These are phyloP conservation scores for Castanospermum australe DNA, from an alignment of 306 rosid genomes.

Conservation along the genomic window DNA sequence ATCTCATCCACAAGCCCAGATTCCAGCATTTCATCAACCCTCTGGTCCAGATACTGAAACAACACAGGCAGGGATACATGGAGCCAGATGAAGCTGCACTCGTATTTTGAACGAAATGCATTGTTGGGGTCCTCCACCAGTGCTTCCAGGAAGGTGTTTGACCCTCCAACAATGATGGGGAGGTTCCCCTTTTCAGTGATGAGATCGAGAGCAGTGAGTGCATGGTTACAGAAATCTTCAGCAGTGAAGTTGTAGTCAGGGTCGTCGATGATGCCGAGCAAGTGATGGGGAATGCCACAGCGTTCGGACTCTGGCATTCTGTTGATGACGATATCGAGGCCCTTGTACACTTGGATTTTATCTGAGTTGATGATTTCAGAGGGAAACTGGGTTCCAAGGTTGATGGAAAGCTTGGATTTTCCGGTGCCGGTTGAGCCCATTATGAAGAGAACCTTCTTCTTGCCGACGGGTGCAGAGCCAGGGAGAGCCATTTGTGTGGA, in stretches of 20 bases:
- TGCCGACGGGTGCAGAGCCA: background rate
- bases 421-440: conserved; percentile 38
- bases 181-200: conserved; percentile 2
- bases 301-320: conserved; percentile 1
- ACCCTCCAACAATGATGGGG: conserved; percentile 45
- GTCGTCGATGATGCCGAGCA: conserved; percentile 15
- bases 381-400: background rate
- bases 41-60: background rate
- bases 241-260: conserved; percentile 16
- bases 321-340: conserved; percentile 23
- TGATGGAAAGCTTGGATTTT: conserved; percentile 33
- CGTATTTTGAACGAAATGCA: conserved; percentile 24
- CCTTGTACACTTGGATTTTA: conserved; percentile 38
- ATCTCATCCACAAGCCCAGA: conserved; percentile 24
- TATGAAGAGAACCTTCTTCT: conserved; percentile 33
- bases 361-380: conserved; percentile 33
- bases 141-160: conserved; percentile 22
- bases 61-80: conserved; percentile 16
- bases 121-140: background rate
- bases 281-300: conserved; percentile 26
- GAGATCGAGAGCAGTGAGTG: background rate
- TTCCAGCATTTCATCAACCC: conserved; percentile 34
- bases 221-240: conserved; percentile 13
- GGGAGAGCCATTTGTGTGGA: background rate
- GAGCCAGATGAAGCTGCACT: conserved; percentile 31